A percentile compares a stretch with the other conserved stretches of the same genome.
Evolutionary conservation across 2,329 filamentous ascomycete species (phyloP).

Genomic region (Coniella vitis): DNA sequence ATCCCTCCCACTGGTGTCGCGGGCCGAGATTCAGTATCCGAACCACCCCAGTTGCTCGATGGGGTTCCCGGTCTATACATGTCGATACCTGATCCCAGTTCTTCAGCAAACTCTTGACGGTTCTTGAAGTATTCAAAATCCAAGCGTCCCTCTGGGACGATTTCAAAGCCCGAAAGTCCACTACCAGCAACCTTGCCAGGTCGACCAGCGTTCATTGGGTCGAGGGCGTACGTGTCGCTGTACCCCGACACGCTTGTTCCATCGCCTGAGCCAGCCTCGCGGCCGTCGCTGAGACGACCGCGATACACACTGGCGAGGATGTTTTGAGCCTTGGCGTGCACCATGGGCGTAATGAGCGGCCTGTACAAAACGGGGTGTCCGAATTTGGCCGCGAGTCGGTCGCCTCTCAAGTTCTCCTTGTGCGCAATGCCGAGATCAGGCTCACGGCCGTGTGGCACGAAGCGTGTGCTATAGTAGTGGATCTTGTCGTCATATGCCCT

Average conservation of each 20-base stretch:
- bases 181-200: slow-evolving; percentile 26
- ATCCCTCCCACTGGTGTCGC: slow-evolving; percentile 40
- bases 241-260: slow-evolving; percentile 60
- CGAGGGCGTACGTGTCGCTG: slow-evolving; percentile 74
- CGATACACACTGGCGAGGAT: slow-evolving; percentile 80
- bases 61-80: slow-evolving; percentile 57
- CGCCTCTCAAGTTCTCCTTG: slow-evolving; percentile 53
- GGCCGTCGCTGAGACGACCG: slow-evolving; percentile 65
- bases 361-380: slow-evolving; percentile 88
- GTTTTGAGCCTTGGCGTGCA: slow-evolving; percentile 83
- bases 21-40: slow-evolving; percentile 39
- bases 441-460: slow-evolving; percentile 35
- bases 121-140: slow-evolving; percentile 93
- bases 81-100: slow-evolving; percentile 57
- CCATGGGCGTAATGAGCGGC: slow-evolving; percentile 89
- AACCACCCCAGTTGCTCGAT: slow-evolving; percentile 38
- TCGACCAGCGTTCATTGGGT: slow-evolving; percentile 69
- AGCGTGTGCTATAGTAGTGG: slow-evolving; percentile 69
- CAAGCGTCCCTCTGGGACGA: slow-evolving; percentile 78
- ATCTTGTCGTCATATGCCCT: slow-evolving; percentile 70
- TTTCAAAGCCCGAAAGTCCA: slow-evolving; percentile 69
- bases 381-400: slow-evolving; percentile 70
- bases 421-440: slow-evolving; percentile 37
- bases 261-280: slow-evolving; percentile 51
- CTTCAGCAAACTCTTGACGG: slow-evolving; percentile 77